Percentiles rank a stretch among this genome's conserved stretches.
Conservation (phyloP, 306 rosid genomes). For the Arachis hypogaea region DNA sequence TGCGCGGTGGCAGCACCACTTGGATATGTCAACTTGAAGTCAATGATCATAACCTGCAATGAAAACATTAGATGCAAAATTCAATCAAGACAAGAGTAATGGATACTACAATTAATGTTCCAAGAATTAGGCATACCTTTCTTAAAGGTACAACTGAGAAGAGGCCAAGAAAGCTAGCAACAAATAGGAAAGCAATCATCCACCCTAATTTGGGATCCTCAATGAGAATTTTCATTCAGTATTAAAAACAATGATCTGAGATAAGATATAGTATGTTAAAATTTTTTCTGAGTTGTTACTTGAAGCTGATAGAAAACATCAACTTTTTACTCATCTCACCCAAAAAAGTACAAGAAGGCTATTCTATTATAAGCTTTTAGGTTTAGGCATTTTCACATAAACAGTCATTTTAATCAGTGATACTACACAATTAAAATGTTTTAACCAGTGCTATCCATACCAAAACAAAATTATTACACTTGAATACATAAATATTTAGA, state of each 20-base stretch:
- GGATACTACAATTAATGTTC: slow-evolving; percentile 11
- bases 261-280: not conserved
- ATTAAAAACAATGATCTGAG: not conserved
- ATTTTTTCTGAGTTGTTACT: not conserved
- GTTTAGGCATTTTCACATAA: not conserved
- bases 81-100: slow-evolving; percentile 3
- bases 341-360: not conserved
- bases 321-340: not conserved
- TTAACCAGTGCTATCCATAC: not conserved
- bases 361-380: too few relatives aligned
- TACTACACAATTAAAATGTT: slow-evolving; percentile 7
- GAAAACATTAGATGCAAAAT: slow-evolving; percentile 25
- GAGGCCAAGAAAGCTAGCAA: slow-evolving; percentile 61
- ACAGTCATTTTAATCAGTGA: slow-evolving; percentile 6
- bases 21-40: slow-evolving; percentile 63
- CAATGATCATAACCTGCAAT: slow-evolving; percentile 55
- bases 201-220: slow-evolving; percentile 55
- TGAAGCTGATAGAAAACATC: not conserved
- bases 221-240: slow-evolving; percentile 10
- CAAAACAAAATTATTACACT: slow-evolving; percentile 1
- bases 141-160: slow-evolving; percentile 61
- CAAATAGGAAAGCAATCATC: slow-evolving; percentile 56
- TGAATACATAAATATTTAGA: not conserved
- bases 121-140: slow-evolving; percentile 44
- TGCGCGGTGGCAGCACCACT: slow-evolving; percentile 68